A percentile compares a stretch with the other conserved stretches of the same genome.
These are phyloP conservation scores for Forsythia viridissima DNA, from an alignment of 257 asterid species.

Conservation along the genomic window DNA sequence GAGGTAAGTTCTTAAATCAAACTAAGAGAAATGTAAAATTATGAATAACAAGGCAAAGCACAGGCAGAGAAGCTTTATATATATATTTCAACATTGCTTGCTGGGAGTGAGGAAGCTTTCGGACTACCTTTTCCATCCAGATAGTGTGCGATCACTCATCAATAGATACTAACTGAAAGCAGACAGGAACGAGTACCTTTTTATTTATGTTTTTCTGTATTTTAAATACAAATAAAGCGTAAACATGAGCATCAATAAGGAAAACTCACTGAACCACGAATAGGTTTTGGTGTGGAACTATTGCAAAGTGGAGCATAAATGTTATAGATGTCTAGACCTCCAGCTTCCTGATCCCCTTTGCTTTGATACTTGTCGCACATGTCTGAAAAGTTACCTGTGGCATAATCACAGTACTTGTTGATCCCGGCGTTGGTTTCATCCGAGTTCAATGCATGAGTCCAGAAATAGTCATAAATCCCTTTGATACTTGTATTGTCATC, in stretches of 20 bases:
- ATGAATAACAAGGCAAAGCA: too few species aligned
- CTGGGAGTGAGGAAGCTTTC: too few species aligned
- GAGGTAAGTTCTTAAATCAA: too few species aligned
- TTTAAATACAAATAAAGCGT: background rate
- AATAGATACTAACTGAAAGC: too few species aligned
- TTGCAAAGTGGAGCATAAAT: conserved; percentile 27
- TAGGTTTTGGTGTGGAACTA: conserved; percentile 6
- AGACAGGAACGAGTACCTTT: too few species aligned
- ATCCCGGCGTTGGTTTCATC: conserved; percentile 30
- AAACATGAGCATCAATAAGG: conserved; percentile 3
- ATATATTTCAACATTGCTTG: too few species aligned
- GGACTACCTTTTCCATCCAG: too few species aligned
- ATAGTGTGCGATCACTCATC: too few species aligned
- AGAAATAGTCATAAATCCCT: conserved; percentile 28
- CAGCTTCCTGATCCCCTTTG: background rate
- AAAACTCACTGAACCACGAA: conserved; percentile 13
- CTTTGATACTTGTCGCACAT: background rate
- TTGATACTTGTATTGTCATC: conserved; percentile 20
- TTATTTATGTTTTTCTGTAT: too few species aligned
- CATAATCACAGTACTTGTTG: conserved; percentile 24
- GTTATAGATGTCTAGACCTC: conserved; percentile 16
- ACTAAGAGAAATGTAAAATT: too few species aligned
- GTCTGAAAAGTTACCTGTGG: conserved; percentile 6
- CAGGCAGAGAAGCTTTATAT: too few species aligned
- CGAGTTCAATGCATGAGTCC: conserved; percentile 43